Conservation (phyloP, 768 basidiomycete species). For the Amanita jacksonii region DNA sequence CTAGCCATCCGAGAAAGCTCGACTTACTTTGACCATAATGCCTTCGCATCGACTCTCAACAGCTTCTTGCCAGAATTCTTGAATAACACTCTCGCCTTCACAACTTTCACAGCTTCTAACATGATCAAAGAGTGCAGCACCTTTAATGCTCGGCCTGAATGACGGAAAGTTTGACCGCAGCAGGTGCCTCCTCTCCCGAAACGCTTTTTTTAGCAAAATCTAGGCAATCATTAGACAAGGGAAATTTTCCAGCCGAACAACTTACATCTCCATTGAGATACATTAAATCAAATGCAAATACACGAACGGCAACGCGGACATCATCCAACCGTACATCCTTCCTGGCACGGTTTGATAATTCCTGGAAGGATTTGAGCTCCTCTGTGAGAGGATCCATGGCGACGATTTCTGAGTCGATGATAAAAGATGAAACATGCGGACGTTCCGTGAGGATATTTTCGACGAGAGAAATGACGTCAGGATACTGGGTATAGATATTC, state of each 20-base stretch:
- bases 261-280: constrained; percentile 70
- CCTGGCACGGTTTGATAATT: constrained; percentile 74
- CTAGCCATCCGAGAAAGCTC: neutral
- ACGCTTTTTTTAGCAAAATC: constrained; percentile 59
- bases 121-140: constrained; percentile 56
- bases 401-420: constrained; percentile 83
- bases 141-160: constrained; percentile 30
- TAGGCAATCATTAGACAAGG: constrained; percentile 18
- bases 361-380: constrained; percentile 72
- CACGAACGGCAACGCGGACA: constrained; percentile 70
- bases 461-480: constrained; percentile 62
- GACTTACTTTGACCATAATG: constrained; percentile 83
- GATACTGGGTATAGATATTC: constrained; percentile 44
- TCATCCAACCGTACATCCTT: constrained; percentile 73
- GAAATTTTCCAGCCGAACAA: constrained; percentile 9
- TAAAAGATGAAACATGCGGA: constrained; percentile 46
- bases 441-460: constrained; percentile 35
- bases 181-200: constrained; percentile 59
- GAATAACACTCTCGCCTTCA: constrained; percentile 49
- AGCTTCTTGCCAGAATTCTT: constrained; percentile 69
- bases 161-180: constrained; percentile 58
- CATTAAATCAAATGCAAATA: constrained; percentile 88
- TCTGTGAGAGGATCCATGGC: constrained; percentile 63
- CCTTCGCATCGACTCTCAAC: constrained; percentile 79
- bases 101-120: constrained; percentile 65